Percentiles rank a stretch among this genome's conserved stretches.
Evolutionary conservation across 176 grass and related monocot species (phyloP).

Genomic region (Oryza glaberrima): DNA sequence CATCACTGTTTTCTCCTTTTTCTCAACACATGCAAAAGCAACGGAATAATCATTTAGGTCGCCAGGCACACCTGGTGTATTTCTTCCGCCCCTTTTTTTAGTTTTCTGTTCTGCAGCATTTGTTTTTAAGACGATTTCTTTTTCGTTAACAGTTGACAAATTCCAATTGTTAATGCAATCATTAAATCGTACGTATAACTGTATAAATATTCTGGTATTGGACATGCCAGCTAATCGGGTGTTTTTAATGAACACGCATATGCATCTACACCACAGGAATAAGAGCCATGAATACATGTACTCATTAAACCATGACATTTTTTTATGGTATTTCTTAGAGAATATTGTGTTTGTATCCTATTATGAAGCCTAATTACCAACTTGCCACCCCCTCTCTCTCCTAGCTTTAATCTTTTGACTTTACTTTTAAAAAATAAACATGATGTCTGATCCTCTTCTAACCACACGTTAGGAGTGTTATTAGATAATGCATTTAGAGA

Average conservation of each 20-base stretch:
- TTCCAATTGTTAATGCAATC: background rate
- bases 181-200: background rate
- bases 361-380: no score
- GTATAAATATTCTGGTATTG: background rate
- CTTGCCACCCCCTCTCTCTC: no score
- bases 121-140: background rate
- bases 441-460: no score
- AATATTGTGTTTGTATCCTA: no score
- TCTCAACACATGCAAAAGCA: conserved; percentile 36
- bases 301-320: background rate
- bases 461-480: no score
- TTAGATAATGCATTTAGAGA: no score
- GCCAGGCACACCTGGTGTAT: background rate
- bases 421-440: no score
- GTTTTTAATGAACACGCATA: background rate
- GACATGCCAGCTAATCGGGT: background rate
- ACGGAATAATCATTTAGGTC: background rate
- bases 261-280: background rate
- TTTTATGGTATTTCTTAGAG: no score
- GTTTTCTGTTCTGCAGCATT: background rate
- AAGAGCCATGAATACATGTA: background rate
- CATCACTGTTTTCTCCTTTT: conserved; percentile 30
- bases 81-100: background rate
- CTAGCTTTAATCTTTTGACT: no score
- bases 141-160: background rate